A percentile compares a stretch with the other conserved stretches of the same genome.
These are phyloP conservation scores for Phytophthora palmivora DNA, from an alignment of 352 stramenopile species.

Conservation along the genomic window DNA sequence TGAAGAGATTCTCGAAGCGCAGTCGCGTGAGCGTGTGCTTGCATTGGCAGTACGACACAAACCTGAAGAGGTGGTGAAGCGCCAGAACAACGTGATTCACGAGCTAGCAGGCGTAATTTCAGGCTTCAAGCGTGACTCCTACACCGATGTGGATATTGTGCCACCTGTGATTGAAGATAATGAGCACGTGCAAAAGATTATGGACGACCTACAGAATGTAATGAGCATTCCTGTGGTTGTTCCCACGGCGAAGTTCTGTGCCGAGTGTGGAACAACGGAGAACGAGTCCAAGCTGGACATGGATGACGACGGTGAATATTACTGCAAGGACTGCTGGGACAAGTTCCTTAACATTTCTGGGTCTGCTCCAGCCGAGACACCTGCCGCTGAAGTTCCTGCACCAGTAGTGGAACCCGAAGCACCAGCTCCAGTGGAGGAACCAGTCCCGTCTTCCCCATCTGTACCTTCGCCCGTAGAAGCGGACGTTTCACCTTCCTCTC, in stretches of 20 bases:
- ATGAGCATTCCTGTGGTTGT: constrained; percentile 87
- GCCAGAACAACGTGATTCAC: constrained; percentile 86
- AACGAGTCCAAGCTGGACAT: constrained; percentile 79
- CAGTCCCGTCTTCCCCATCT: constrained; percentile 25
- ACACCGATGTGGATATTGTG: constrained; percentile 74
- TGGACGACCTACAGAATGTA: constrained; percentile 79
- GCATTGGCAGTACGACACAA: constrained; percentile 78
- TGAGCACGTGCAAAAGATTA: constrained; percentile 70
- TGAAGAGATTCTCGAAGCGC: constrained; percentile 77
- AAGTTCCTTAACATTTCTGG: constrained; percentile 76
- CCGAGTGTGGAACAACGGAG: constrained; percentile 80
- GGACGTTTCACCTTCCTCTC: constrained; percentile 27
- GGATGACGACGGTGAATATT: constrained; percentile 86
- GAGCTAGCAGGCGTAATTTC: constrained; percentile 78
- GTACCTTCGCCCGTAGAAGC: constrained; percentile 19
- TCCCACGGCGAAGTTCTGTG: constrained; percentile 78
- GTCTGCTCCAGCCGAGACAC: constrained; percentile 15
- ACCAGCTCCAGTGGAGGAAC: constrained; percentile 10
- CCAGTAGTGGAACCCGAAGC: constrained; percentile 24
- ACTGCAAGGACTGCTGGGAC: constrained; percentile 91
- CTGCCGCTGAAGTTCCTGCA: constrained; percentile 2
- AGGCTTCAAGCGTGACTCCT: constrained; percentile 79
- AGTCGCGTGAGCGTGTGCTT: constrained; percentile 76
- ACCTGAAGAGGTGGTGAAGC: constrained; percentile 73
- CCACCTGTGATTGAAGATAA: constrained; percentile 67